A percentile compares a stretch with the other conserved stretches of the same genome.
Evolutionary conservation across 805 yeast species (phyloP).

Genomic region (Lipomyces kockii): DNA sequence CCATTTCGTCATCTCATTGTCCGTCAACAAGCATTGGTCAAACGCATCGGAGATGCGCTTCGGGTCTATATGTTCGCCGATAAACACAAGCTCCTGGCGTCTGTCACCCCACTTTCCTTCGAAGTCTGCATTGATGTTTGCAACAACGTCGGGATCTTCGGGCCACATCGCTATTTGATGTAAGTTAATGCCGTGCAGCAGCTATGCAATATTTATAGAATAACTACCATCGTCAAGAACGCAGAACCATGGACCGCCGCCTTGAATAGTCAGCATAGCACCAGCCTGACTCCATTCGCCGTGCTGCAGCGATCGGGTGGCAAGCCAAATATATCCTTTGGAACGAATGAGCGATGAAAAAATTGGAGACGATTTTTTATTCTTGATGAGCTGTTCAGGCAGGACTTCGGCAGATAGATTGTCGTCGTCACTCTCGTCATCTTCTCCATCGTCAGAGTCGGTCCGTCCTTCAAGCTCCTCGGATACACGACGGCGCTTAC

Average conservation of each 20-base stretch:
- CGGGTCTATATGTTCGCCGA: conserved; percentile 49
- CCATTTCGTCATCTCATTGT: conserved; percentile 47
- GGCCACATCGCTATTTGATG: conserved; percentile 46
- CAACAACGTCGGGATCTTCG: conserved; percentile 43
- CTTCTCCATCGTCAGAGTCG: conserved; percentile 26
- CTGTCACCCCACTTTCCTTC: conserved; percentile 52
- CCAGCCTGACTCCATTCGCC: conserved; percentile 56
- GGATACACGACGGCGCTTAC: neutral
- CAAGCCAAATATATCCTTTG: conserved; percentile 55
- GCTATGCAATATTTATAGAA: neutral
- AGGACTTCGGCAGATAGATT: conserved; percentile 7
- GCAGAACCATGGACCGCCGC: conserved; percentile 53
- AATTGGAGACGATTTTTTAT: conserved; percentile 46
- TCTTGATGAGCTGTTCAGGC: conserved; percentile 39
- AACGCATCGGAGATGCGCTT: conserved; percentile 43
- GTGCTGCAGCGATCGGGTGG: conserved; percentile 49
- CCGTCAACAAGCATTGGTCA: conserved; percentile 50
- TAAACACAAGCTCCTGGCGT: conserved; percentile 53
- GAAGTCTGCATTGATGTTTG: conserved; percentile 47
- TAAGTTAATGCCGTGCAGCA: neutral
- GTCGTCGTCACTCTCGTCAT: conserved; percentile 24
- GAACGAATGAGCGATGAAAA: conserved; percentile 50
- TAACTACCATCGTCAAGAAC: neutral
- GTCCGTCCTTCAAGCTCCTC: conserved; percentile 6
- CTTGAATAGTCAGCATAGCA: conserved; percentile 49